Evolutionary conservation across 169 alveolate genomes (phyloP).

Genomic region (Sarcocystis neurona): DNA sequence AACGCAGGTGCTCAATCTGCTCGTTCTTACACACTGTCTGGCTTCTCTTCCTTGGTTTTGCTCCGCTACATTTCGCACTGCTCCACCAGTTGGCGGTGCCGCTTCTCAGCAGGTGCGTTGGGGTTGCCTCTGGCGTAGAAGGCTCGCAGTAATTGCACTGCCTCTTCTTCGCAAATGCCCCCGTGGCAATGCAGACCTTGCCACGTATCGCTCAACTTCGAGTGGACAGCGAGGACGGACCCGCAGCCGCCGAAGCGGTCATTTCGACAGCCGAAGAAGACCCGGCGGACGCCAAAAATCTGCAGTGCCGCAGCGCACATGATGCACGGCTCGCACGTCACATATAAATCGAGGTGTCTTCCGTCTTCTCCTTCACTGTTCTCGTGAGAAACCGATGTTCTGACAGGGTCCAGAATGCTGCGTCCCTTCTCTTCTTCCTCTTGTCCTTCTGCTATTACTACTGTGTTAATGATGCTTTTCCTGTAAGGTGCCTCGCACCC

Average conservation of each 20-base stretch:
- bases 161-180: slow-evolving; percentile 39
- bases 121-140: slow-evolving; percentile 61
- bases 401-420: too few species aligned
- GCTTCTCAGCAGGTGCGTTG: slow-evolving; percentile 42
- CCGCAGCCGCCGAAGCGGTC: slow-evolving; percentile 88
- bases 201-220: slow-evolving; percentile 48
- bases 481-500: too few species aligned
- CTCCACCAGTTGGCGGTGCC: slow-evolving; percentile 35
- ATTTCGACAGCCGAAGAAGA: slow-evolving; percentile 80
- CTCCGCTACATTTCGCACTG: too few species aligned
- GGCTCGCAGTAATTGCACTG: slow-evolving; percentile 16
- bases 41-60: too few species aligned
- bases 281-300: slow-evolving; percentile 71
- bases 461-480: too few species aligned
- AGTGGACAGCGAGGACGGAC: slow-evolving; percentile 73
- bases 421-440: too few species aligned
- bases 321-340: slow-evolving; percentile 83
- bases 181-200: not conserved
- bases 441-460: too few species aligned
- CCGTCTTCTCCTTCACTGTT: not conserved
- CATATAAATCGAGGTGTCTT: slow-evolving; percentile 57
- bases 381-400: too few species aligned
- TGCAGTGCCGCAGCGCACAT: slow-evolving; percentile 85
- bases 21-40: too few species aligned
- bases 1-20: too few species aligned